Percentiles rank a stretch among this genome's conserved stretches.
These are phyloP conservation scores for Amphichorda felina DNA, from an alignment of 2,329 filamentous ascomycete species.

Conservation along the genomic window DNA sequence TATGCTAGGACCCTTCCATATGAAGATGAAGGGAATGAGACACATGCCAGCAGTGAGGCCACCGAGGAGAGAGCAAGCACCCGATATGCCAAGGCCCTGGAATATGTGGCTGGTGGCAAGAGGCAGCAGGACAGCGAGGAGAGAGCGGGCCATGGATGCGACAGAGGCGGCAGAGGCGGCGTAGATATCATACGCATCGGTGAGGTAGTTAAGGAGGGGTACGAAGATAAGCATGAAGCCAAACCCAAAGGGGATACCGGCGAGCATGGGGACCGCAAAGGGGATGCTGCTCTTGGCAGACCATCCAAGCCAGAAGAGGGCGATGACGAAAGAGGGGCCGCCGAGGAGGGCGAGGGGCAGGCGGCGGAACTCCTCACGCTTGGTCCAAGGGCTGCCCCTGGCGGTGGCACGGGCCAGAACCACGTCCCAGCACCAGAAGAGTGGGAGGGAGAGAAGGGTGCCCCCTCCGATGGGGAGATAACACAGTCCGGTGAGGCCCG, in stretches of 20 bases:
- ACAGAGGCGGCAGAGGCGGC: constrained; percentile 68
- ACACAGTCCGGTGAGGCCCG: constrained; percentile 52
- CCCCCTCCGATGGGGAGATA: constrained; percentile 61
- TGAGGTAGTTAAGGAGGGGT: constrained; percentile 51
- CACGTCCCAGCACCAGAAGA: constrained; percentile 56
- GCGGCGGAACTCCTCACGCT: constrained; percentile 53
- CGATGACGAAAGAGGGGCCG: constrained; percentile 47
- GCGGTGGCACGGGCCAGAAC: constrained; percentile 40
- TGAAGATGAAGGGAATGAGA: constrained; percentile 37
- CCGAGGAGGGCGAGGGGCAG: constrained; percentile 62
- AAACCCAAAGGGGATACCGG: constrained; percentile 48
- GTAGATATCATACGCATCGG: constrained; percentile 56
- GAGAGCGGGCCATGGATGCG: constrained; percentile 84
- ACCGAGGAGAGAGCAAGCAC: constrained; percentile 40
- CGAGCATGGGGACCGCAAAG: constrained; percentile 45
- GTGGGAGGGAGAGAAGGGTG: constrained; percentile 40
- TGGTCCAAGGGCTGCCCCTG: constrained; percentile 41
- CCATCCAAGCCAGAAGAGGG: constrained; percentile 53
- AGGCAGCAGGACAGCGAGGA: constrained; percentile 68
- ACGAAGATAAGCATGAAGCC: constrained; percentile 54
- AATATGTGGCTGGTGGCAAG: constrained; percentile 42
- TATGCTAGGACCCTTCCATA: constrained; percentile 42
- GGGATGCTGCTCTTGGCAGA: constrained; percentile 32
- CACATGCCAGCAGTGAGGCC: constrained; percentile 38
- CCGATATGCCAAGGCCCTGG: constrained; percentile 28